Evolutionary conservation across 495 filamentous ascomycete genomes (phyloP).

Genomic region (Talaromyces ruber): DNA sequence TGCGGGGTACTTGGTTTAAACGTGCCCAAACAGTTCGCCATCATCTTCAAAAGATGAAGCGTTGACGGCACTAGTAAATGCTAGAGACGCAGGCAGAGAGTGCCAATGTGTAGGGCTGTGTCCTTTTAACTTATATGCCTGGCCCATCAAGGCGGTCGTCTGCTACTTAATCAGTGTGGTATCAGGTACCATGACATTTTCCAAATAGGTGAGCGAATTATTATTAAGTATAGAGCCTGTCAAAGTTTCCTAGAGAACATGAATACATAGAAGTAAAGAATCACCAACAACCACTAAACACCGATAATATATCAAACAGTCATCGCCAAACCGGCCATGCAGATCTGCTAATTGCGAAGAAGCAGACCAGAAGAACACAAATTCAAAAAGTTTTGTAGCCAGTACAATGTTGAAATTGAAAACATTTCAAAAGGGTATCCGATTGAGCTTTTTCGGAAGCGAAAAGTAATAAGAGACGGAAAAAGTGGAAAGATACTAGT

Average conservation of each 20-base stretch:
- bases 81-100: neutral
- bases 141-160: too few species aligned
- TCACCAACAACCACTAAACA: neutral
- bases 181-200: neutral
- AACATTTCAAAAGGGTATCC: constrained; percentile 3
- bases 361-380: neutral
- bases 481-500: constrained; percentile 27
- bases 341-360: neutral
- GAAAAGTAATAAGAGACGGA: neutral
- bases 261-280: neutral
- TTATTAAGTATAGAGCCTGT: neutral
- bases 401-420: neutral
- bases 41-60: too few species aligned
- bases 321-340: neutral
- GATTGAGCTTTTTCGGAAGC: neutral
- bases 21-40: too few species aligned
- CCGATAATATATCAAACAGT: neutral
- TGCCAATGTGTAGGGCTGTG: neutral
- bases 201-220: neutral
- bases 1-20: neutral
- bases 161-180: neutral
- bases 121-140: too few species aligned
- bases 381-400: neutral
- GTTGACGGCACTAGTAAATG: too few species aligned
- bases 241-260: neutral